Percentiles rank a stretch among this genome's conserved stretches.
Conservation (phyloP, 2,329 filamentous ascomycete genomes). For the Dactylellina drechsleri region DNA sequence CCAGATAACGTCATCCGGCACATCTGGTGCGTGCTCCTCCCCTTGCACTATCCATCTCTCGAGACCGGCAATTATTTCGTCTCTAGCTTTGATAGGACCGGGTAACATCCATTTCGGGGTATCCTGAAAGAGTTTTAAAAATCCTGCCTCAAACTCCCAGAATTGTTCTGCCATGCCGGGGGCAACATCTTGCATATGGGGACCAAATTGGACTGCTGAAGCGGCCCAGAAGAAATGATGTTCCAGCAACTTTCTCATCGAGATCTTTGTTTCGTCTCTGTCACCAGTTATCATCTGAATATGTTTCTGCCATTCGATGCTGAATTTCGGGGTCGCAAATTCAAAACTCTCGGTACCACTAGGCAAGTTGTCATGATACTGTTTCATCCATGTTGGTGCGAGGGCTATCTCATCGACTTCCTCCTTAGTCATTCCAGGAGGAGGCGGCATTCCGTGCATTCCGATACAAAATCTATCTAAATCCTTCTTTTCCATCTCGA, state of each 20-base stretch:
- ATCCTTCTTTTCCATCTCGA: constrained; percentile 28
- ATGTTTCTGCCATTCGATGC: constrained; percentile 16
- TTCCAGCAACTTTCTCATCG: constrained; percentile 19
- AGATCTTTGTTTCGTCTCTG: background rate
- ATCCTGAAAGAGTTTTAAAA: constrained; percentile 43
- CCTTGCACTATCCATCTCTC: constrained; percentile 33
- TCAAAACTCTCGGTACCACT: constrained; percentile 24
- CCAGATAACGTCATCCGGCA: constrained; percentile 30
- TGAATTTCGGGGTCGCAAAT: constrained; percentile 5
- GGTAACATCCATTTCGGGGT: constrained; percentile 39
- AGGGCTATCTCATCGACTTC: constrained; percentile 21
- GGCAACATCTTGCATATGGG: constrained; percentile 19
- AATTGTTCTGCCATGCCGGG: constrained; percentile 17
- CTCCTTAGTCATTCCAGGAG: constrained; percentile 30
- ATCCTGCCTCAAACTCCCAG: constrained; percentile 41
- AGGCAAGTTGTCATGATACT: constrained; percentile 41
- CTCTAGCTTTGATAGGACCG: constrained; percentile 22
- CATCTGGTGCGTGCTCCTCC: constrained; percentile 15
- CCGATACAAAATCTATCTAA: constrained; percentile 33
- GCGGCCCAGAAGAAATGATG: constrained; percentile 41
- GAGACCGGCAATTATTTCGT: constrained; percentile 12
- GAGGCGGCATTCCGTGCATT: constrained; percentile 38
- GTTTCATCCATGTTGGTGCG: constrained; percentile 23
- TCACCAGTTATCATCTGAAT: constrained; percentile 2
- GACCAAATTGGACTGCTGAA: constrained; percentile 30